phyloP scores from a whole-genome alignment of 2,329 filamentous ascomycete genomes.

The Penicillium crustosum region DNA sequence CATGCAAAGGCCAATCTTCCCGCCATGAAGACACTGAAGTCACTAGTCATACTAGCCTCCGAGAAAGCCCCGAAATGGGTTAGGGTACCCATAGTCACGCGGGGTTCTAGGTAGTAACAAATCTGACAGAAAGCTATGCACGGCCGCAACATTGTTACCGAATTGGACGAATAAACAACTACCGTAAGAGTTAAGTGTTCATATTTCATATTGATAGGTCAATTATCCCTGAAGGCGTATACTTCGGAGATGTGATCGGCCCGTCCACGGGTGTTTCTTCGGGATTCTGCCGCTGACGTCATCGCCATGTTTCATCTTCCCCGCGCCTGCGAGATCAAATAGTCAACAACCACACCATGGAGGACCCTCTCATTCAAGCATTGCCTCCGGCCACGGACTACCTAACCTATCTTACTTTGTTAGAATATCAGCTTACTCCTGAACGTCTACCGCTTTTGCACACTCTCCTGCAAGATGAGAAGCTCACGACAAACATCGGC shows the following conservation, averaged over 20 bases:
- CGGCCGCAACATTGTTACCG: background rate
- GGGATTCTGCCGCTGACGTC: constrained; percentile 16
- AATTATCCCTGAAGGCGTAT: background rate
- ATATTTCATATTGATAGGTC: background rate
- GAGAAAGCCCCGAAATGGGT: background rate
- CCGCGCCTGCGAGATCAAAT: constrained; percentile 2
- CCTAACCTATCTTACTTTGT: constrained; percentile 64
- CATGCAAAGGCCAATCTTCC: too few relatives aligned
- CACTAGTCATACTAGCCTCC: background rate
- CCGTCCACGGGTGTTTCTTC: constrained; percentile 8
- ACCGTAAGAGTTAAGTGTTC: background rate
- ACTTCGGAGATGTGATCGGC: constrained; percentile 6
- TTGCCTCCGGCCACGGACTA: constrained; percentile 63
- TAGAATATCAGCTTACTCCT: constrained; percentile 63
- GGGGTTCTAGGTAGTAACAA: background rate
- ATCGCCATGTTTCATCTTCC: constrained; percentile 10
- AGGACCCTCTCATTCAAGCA: constrained; percentile 56
- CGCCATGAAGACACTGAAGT: too few relatives aligned
- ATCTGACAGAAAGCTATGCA: background rate
- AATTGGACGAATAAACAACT: background rate
- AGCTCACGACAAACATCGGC: constrained; percentile 62
- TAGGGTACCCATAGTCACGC: background rate
- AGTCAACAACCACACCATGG: constrained; percentile 25
- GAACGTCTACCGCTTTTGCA: constrained; percentile 60
- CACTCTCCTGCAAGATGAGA: constrained; percentile 60